Evolutionary conservation across 2,329 filamentous ascomycete species (phyloP).

Genomic region (Ampelomyces quisqualis): DNA sequence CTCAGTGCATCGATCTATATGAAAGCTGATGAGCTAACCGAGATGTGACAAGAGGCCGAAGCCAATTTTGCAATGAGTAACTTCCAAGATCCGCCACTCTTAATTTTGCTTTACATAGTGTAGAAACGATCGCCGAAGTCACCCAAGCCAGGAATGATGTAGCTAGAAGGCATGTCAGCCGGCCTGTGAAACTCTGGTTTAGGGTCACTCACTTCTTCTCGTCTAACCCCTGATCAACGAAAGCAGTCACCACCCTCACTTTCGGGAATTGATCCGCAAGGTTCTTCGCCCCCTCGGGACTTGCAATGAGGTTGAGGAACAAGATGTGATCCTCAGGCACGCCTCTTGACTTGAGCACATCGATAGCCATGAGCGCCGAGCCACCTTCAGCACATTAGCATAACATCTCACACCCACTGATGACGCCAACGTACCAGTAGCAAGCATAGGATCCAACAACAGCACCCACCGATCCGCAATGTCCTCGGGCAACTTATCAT

Average conservation of each 20-base stretch:
- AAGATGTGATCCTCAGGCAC: conserved; percentile 94
- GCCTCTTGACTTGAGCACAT: conserved; percentile 83
- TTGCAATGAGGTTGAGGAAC: conserved; percentile 97
- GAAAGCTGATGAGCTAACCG: background rate
- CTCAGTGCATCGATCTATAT: background rate
- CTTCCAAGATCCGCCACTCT: background rate
- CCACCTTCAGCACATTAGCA: conserved; percentile 61
- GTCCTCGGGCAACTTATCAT: conserved; percentile 94
- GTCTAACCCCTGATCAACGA: conserved; percentile 93
- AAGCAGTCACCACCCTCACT: conserved; percentile 88
- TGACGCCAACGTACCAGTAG: conserved; percentile 67
- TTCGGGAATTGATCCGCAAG: conserved; percentile 89
- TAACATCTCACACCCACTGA: background rate
- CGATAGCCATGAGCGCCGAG: conserved; percentile 94
- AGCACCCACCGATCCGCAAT: conserved; percentile 92
- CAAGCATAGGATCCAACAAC: conserved; percentile 97
- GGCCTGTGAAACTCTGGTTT: background rate
- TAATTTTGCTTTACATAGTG: conserved; percentile 66
- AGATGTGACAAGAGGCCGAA: conserved; percentile 8
- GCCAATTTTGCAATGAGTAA: background rate
- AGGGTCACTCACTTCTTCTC: conserved; percentile 84
- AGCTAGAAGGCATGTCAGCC: conserved; percentile 57
- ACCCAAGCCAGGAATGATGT: conserved; percentile 89
- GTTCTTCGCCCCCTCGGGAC: conserved; percentile 83
- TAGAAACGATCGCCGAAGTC: conserved; percentile 97